Percentiles rank a stretch among this genome's conserved stretches.
phyloP scores from a whole-genome alignment of 2,329 filamentous ascomycete species.

The Coleophoma cylindrospora region DNA sequence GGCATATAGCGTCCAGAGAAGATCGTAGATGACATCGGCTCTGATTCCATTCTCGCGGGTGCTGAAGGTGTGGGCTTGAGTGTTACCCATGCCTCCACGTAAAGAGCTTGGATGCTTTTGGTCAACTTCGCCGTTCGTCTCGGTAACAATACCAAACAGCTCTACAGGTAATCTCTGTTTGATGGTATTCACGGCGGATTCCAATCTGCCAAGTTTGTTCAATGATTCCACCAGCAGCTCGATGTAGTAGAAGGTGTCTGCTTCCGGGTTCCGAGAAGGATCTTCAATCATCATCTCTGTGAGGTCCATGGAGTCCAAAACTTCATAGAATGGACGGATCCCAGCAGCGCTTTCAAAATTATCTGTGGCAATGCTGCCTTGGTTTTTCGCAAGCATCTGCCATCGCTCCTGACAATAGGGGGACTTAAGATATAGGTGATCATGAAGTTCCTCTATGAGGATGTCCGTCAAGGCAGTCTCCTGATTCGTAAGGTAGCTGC shows the following conservation, averaged over 20 bases:
- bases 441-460: conserved; percentile 92
- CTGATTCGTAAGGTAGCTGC: conserved; percentile 87
- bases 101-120: conserved; percentile 84
- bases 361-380: conserved; percentile 40
- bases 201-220: conserved; percentile 82
- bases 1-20: conserved; percentile 87
- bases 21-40: conserved; percentile 82
- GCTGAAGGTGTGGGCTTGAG: conserved; percentile 56
- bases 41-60: conserved; percentile 70
- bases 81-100: conserved; percentile 43
- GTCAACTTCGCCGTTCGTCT: conserved; percentile 91
- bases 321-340: conserved; percentile 46
- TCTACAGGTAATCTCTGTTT: conserved; percentile 93
- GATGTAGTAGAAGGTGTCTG: conserved; percentile 93
- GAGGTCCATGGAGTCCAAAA: conserved; percentile 57
- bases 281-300: conserved; percentile 71
- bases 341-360: conserved; percentile 39
- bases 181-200: conserved; percentile 81
- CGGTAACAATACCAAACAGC: conserved; percentile 88
- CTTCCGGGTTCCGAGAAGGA: conserved; percentile 86
- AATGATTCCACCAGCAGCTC: conserved; percentile 81
- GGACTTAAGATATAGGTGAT: conserved; percentile 95
- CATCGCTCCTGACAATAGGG: conserved; percentile 96
- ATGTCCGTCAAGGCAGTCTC: conserved; percentile 91
- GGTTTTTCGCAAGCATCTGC: conserved; percentile 73